Base-by-base conservation (phyloP, 352 stramenopile genomes). In the Lagenidium sp. region DNA sequence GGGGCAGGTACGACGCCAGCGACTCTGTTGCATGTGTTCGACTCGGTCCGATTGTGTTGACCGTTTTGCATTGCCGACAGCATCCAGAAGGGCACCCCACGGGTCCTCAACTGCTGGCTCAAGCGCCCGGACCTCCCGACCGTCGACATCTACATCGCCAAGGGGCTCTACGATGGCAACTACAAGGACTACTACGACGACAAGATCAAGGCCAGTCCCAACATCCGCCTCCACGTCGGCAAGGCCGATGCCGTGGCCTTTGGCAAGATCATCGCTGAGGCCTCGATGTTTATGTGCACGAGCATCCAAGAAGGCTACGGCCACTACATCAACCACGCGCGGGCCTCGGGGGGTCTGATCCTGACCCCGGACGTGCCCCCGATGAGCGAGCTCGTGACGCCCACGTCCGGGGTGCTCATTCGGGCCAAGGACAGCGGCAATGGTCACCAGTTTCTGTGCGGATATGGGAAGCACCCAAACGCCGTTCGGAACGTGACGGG, bases 281-380 rank as follows among this genome's bases (percentile, higher is more conserved):
- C 63, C 2, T 45, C 65, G n/a, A 75, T 69, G 38, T 77, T 84
- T 37, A 50, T 86, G 50, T 86, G 74, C 34, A 58, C 74, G 20
- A 86, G 74, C 39, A 18, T 55, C 18, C 55, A 68, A 40, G 74
- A 86, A 50, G 70, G 74, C 7, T 86, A 77, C 34, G 73, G 72
- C 8, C 72, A 82, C 55, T 85, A 85, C 48, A 82, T 82, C 42
- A 85, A 85, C 54, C 72, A 85, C 24, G 72, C 68, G n/a, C 63
- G 68, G 6, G 63, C 68, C 10, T 60, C 55, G 11, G 55, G 63
- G 7, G 68, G 46, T 0, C 42, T 82, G 8, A 68, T 85, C 18
- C 23, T 85, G n/a, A 62, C 68, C 3, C 73, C 71, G 0, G 57
- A 82, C 35, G 43, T 74, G 18, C 63, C 68, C 13, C 68, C 71